Evolutionary conservation across 129 eudicot species (phyloP), one percentile per base, ranked within the genome.

Genomic region (Flaveria ramosissima): DNA sequence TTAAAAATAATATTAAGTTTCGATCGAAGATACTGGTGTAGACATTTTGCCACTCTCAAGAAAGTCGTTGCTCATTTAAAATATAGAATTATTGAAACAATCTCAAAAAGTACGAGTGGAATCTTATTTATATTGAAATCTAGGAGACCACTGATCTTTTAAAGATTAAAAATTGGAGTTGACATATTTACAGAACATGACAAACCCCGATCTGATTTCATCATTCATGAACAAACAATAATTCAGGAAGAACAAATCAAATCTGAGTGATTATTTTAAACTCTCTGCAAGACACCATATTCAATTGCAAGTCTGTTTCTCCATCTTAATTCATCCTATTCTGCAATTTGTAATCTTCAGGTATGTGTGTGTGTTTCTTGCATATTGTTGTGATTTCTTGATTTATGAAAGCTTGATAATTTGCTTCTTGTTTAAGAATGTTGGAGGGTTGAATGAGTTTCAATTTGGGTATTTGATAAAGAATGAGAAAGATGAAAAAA

Each of bases 51-150:
- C 23, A 41, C 6, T 20, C 21, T 32, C 4, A 42, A 80, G 70
- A 80, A 80, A 79, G 83, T 67, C 70, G 7, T 66, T 48, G 75
- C n/a, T 80, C 51, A 42, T 43, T 42, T 36, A 42, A 26, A 53
- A 5, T 55, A 62, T 52, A 10, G 42, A 70, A 61, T 50, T 11
- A 51, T 26, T 24, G 74, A 80, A 55, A 23, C 53, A 66, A 73
- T 11, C 82, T 50, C 53, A 67, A 71, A 70, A 78, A 65, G 79
- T 55, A 66, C 10, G 19, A 26, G 30, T 26, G 64, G 24, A 68
- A 53, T 48, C 27, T 62, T 59, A 50, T 71, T 16, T 32, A 78
- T 15, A 71, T 39, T 60, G 39, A 47, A 46, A 59, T 13, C 6
- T 30, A 30, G 6, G 4, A 3, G 6, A 30, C 36, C 4, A 30